Base-by-base conservation (phyloP, 805 yeast species). In the Metschnikowia chrysomelidarum region DNA sequence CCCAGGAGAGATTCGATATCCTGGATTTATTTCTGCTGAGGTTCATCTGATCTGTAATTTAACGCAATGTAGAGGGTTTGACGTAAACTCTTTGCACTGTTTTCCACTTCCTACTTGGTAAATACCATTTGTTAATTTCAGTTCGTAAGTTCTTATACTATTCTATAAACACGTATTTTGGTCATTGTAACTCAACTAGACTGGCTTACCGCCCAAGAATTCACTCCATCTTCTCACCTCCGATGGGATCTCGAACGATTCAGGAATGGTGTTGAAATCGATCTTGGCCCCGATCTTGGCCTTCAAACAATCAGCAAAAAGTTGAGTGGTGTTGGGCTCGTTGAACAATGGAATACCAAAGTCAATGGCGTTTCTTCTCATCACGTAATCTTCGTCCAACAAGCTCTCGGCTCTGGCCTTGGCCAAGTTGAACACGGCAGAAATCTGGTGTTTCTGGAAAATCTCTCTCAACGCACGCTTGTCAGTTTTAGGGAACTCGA, bases 281-380 rank as follows among this genome's bases (percentile, higher is more conserved):
- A 78, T 63, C 53, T 74, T 73, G 49, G 69, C 65, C 22, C 70
- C 71, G 49, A 85, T 71, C 56, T 88, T 87, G 36, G 66, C 77
- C 48, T 77, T 77, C 67, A 93, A 71, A 46, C 95, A 86, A 56
- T 79, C 69, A 15, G 97, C 88, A 63, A 93, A 93, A 51, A 93
- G 67, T 52, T 80, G 58, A 2, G 96, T 83, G 15, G 98, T 94
- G 59, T 87, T 80, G 47, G 98, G 96, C 70, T 93, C 99, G 59
- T 91, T 93, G 73, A 93, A 91, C 58, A 93, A 72, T 27, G 98
- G 96, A 55, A 91, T 82, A 42, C 86, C 98, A 60, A 93, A 93
- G 63, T 93, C 99, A 67, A 93, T 94, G 30, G 99, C 98, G 62
- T 93, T 93, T 72, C 99, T 83, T 73, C 99, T 83, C 98, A 93